Percentiles rank a stretch among this genome's conserved stretches.
phyloP scores from a whole-genome alignment of 2,329 filamentous ascomycete species.

The Aspergillus fumigatiaffinis region DNA sequence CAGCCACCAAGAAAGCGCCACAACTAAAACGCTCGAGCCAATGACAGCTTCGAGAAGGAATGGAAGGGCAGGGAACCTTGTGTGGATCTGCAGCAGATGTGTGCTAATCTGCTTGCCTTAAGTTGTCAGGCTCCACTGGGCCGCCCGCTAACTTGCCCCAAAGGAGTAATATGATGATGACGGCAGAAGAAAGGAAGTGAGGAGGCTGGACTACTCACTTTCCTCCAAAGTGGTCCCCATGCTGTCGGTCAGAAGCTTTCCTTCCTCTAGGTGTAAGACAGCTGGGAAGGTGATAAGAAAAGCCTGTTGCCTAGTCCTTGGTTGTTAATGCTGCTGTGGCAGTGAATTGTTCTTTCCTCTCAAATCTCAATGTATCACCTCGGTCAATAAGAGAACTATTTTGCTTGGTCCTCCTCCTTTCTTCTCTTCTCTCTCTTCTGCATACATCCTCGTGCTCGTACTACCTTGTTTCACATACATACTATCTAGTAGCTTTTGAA shows the following conservation, averaged over 20 bases:
- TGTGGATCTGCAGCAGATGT: neutral
- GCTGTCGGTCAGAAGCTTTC: neutral
- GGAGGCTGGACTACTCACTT: neutral
- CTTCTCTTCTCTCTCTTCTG: constrained; percentile 52
- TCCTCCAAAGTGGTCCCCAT: neutral
- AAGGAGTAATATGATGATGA: neutral
- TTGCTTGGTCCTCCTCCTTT: constrained; percentile 45
- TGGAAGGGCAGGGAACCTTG: neutral
- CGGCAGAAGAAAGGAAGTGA: neutral
- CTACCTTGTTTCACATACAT: neutral
- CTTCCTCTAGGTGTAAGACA: neutral
- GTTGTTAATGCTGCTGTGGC: neutral
- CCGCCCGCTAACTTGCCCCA: neutral
- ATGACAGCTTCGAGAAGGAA: neutral
- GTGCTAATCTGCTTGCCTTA: neutral
- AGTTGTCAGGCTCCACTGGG: neutral
- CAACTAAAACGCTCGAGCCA: neutral
- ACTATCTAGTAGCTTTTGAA: neutral
- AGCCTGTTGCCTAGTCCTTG: neutral
- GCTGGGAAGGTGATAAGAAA: neutral
- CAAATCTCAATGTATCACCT: neutral
- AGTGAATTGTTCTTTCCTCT: neutral
- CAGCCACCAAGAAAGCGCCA: constrained; percentile 1
- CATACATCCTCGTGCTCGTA: neutral
- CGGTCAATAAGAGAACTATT: neutral